Percentiles rank a stretch among this genome's conserved stretches.
These are phyloP conservation scores for Epichloe amarillans DNA, from an alignment of 2,329 filamentous ascomycete genomes.

Conservation along the genomic window DNA sequence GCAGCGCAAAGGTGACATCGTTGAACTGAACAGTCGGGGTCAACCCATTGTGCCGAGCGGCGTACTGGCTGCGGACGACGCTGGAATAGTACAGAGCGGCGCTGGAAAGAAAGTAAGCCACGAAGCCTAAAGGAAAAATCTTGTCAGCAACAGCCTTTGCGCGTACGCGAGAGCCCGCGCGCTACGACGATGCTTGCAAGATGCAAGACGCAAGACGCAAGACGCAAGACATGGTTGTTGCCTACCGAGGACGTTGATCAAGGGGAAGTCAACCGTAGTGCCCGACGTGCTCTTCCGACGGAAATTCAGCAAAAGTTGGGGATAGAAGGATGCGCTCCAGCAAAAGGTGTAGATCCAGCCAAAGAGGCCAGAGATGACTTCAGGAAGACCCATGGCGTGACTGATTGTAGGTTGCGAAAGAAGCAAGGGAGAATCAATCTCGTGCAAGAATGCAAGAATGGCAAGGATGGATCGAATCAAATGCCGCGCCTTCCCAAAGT, in stretches of 20 bases:
- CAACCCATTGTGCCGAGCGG: slow-evolving; percentile 58
- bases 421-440: too few species aligned
- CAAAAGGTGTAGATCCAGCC: slow-evolving; percentile 62
- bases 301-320: slow-evolving; percentile 73
- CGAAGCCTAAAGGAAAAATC: slow-evolving; percentile 40
- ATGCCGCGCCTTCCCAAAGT: neutral
- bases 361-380: slow-evolving; percentile 42
- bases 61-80: slow-evolving; percentile 69
- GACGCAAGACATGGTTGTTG: neutral
- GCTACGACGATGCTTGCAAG: too few species aligned
- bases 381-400: slow-evolving; percentile 25
- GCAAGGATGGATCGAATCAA: too few species aligned
- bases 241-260: slow-evolving; percentile 51
- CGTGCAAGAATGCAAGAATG: too few species aligned
- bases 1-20: slow-evolving; percentile 76
- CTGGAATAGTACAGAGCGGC: slow-evolving; percentile 66
- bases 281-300: slow-evolving; percentile 65
- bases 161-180: too few species aligned
- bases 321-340: slow-evolving; percentile 89
- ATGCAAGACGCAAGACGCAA: too few species aligned
- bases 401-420: neutral
- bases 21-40: slow-evolving; percentile 80
- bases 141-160: neutral
- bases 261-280: slow-evolving; percentile 81
- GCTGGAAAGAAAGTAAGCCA: slow-evolving; percentile 65